These are phyloP conservation scores for Mucor indicus DNA, from an alignment of 371 early-diverging fungal genomes.

Conservation along the genomic window DNA sequence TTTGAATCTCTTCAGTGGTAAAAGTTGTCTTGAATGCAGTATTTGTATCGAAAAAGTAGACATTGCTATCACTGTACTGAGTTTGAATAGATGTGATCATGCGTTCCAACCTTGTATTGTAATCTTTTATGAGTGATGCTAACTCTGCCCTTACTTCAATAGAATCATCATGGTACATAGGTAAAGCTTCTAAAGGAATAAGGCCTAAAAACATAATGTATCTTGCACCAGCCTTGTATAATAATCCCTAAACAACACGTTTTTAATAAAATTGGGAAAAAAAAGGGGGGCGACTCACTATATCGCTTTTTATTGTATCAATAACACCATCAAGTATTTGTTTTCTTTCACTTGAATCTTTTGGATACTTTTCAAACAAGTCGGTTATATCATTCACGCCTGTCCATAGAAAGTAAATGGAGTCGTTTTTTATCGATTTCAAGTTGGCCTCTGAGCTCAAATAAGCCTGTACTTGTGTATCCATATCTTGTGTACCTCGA, in stretches of 20 bases:
- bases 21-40: not conserved
- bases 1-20: not conserved
- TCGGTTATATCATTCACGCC: slow-evolving; percentile 17
- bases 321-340: not conserved
- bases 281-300: slow-evolving; percentile 4
- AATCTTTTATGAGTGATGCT: not conserved
- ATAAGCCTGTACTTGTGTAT: slow-evolving; percentile 2
- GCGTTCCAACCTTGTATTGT: slow-evolving; percentile 2
- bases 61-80: not conserved
- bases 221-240: slow-evolving; percentile 1
- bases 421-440: not conserved
- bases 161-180: slow-evolving; percentile 2
- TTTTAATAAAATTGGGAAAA: too few relatives aligned
- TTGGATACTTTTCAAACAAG: not conserved
- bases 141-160: not conserved
- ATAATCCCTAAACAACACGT: not conserved
- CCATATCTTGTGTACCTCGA: slow-evolving; percentile 5
- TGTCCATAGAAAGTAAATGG: slow-evolving; percentile 11
- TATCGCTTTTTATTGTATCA: not conserved
- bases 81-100: not conserved
- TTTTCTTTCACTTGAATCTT: not conserved
- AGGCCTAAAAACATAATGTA: slow-evolving; percentile 8
- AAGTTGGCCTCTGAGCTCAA: not conserved
- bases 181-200: slow-evolving; percentile 8
- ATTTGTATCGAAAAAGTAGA: slow-evolving; percentile 6